Percentiles rank a stretch among this genome's conserved stretches.
phyloP scores from a whole-genome alignment of 2,329 filamentous ascomycete species.

The Botrytis medusae region DNA sequence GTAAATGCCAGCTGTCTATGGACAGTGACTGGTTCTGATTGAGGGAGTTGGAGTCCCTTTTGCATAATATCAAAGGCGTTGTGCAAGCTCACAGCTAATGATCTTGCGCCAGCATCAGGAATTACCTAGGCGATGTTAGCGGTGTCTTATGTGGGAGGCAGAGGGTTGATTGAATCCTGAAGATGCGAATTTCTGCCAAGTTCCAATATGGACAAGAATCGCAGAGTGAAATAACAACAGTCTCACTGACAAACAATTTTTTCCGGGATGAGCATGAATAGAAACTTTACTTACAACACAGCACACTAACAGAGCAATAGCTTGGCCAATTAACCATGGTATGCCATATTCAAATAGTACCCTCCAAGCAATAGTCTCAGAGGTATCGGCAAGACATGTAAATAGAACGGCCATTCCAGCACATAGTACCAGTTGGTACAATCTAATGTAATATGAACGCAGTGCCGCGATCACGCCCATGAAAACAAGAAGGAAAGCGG shows the following conservation, averaged over 20 bases:
- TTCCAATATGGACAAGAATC: not conserved
- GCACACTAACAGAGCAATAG: constrained; percentile 51
- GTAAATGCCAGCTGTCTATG: constrained; percentile 50
- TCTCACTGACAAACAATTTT: not conserved
- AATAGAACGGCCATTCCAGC: constrained; percentile 57
- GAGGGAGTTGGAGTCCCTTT: constrained; percentile 44
- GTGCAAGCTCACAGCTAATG: constrained; percentile 50
- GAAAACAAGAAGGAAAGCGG: constrained; percentile 54
- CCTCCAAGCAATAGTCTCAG: constrained; percentile 47
- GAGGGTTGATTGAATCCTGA: not conserved
- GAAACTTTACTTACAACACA: constrained; percentile 31
- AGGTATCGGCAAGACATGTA: constrained; percentile 52
- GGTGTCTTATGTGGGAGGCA: not conserved
- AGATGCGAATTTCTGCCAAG: not conserved
- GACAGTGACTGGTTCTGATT: constrained; percentile 39
- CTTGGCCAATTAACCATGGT: constrained; percentile 57
- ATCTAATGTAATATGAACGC: constrained; percentile 55
- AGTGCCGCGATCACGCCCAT: constrained; percentile 53
- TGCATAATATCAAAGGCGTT: constrained; percentile 49
- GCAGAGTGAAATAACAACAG: not conserved
- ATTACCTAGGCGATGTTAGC: constrained; percentile 40
- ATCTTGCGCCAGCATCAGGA: constrained; percentile 56
- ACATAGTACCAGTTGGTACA: constrained; percentile 55
- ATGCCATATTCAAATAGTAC: constrained; percentile 54
- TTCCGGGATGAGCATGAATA: not conserved